These are phyloP conservation scores for Thinopyrum elongatum DNA, from an alignment of 176 grass and related monocot genomes.

Conservation along the genomic window DNA sequence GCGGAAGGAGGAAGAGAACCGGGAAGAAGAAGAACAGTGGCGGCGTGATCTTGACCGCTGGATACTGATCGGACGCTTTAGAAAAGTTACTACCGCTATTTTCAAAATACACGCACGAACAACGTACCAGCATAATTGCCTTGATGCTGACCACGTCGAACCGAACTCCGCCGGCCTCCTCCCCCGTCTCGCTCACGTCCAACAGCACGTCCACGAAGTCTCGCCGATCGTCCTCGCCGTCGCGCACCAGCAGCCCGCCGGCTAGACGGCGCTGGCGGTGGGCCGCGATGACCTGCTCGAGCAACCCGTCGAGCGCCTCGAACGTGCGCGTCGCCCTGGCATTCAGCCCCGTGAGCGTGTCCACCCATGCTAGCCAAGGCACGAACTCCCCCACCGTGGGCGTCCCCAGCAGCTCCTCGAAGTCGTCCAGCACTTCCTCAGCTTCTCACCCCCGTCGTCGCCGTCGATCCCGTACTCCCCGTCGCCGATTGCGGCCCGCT, in stretches of 20 bases:
- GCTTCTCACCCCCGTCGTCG: conserved; percentile 8
- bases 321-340: conserved; percentile 33
- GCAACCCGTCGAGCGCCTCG: conserved; percentile 19
- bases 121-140: conserved; percentile 39
- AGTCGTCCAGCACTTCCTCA: conserved; percentile 42
- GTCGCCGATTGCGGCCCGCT: conserved; percentile 15
- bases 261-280: neutral
- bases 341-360: conserved; percentile 30
- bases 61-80: too few species aligned
- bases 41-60: too few species aligned
- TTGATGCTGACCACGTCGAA: conserved; percentile 32
- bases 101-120: neutral
- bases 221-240: neutral
- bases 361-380: conserved; percentile 56
- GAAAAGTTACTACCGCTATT: too few species aligned
- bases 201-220: conserved; percentile 47
- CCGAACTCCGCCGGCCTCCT: neutral
- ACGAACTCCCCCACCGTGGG: conserved; percentile 40
- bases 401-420: conserved; percentile 38
- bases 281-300: conserved; percentile 31
- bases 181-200: conserved; percentile 32
- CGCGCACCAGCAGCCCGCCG: neutral
- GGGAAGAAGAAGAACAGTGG: too few species aligned
- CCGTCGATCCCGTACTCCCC: neutral
- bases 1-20: too few species aligned